Base-by-base conservation (phyloP, 768 basidiomycete genomes). In the Boletus subcaerulescens region DNA sequence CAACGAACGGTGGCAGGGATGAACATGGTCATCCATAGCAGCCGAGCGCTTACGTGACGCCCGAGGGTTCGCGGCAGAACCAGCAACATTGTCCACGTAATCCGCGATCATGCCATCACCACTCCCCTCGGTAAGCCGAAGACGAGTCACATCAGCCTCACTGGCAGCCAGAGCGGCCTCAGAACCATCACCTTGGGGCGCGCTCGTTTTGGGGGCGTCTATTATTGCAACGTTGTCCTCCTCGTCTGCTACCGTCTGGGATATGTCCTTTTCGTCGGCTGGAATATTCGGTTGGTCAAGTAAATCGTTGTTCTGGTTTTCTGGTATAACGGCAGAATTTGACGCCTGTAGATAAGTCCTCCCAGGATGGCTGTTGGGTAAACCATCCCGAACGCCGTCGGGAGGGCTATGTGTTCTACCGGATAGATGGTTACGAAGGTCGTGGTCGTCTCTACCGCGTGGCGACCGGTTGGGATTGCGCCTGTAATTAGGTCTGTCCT, bases 1-100 rank as follows among this genome's bases (percentile, higher is more conserved):
- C 33, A 83, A 71, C 58, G 69, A 77, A 57, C 73, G 75, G 56
- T 74, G 69, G 53, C 76, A 76, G 40, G 69, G 68, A 45, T 59
- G 59, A 20, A 42, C 26, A 40, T 18, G 29, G 3, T 44, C 46
- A 20, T 33, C 22, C 43, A 14, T 14, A 35, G 14, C 51, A 40
- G 44, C 47, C 42, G 33, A 41, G n/a, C 52, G 61, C 39, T 68
- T 60, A 63, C 56, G 66, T 60, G 68, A 58, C 22, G 17, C 7
- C 6, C 4, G 53, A 48, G 53, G 20, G 22, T 56, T 57, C 56
- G 60, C 62, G 59, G 58, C 48, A 58, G 63, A 62, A 55, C 32
- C 52, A 38, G 14, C 12, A 36, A 47, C 52, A 2, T 54, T 51
- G 47, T 45, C 58, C 54, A 56, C 56, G 53, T 44, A 48, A 60